Evolutionary conservation across 192 early-diverging fungal genomes (phyloP).

Genomic region (Coemansia sp.): DNA sequence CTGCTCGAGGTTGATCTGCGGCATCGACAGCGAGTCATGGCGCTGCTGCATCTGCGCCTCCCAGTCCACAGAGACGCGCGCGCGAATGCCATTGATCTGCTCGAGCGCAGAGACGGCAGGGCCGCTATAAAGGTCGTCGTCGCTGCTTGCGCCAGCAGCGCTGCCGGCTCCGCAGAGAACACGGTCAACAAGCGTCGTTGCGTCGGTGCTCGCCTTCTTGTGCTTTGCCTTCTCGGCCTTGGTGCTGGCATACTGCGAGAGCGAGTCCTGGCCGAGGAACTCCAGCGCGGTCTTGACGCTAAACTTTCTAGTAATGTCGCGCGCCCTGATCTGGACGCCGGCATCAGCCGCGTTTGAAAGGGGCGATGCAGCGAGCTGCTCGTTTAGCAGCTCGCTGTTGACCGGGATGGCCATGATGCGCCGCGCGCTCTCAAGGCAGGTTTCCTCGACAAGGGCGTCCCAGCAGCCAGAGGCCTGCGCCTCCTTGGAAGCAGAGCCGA

Average conservation of each 20-base stretch:
- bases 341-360: constrained; percentile 6
- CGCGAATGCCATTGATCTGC: constrained; percentile 38
- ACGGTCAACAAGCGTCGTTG: constrained; percentile 8
- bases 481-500: constrained; percentile 2
- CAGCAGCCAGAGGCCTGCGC: constrained; percentile 24
- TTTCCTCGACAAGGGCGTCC: constrained; percentile 26
- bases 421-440: constrained; percentile 12
- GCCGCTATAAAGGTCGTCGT: not conserved
- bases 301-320: constrained; percentile 1
- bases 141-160: not conserved
- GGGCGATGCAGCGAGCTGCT: not conserved
- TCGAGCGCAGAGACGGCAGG: constrained; percentile 6
- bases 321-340: not conserved
- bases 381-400: not conserved
- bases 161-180: constrained; percentile 16
- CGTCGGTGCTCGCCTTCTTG: not conserved
- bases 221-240: not conserved
- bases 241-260: constrained; percentile 1
- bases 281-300: constrained; percentile 9
- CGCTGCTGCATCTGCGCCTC: constrained; percentile 30
- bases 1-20: constrained; percentile 37
- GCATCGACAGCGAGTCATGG: constrained; percentile 28
- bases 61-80: constrained; percentile 51
- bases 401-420: constrained; percentile 3
- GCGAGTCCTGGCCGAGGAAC: constrained; percentile 1